A percentile compares a stretch with the other conserved stretches of the same genome.
Conservation (phyloP, 768 basidiomycete species). For the Mycena alexandri region DNA sequence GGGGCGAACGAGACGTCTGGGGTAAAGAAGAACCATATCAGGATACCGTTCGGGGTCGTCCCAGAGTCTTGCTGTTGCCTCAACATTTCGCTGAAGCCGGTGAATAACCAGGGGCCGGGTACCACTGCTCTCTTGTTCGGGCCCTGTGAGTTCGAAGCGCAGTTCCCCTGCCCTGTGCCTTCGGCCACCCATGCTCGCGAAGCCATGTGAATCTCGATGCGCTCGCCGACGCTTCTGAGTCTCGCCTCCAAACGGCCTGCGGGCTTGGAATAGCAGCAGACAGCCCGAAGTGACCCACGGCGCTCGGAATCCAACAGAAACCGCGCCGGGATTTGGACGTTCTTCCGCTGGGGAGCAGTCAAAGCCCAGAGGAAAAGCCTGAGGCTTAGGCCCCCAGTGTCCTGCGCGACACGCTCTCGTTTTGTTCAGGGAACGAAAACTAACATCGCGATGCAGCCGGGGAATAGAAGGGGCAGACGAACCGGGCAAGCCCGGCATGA, state of each 20-base stretch:
- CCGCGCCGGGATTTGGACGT: constrained; percentile 36
- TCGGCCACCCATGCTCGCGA: constrained; percentile 30
- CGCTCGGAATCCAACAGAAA: constrained; percentile 31
- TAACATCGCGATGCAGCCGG: constrained; percentile 21
- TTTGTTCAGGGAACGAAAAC: constrained; percentile 22
- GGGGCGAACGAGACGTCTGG: constrained; percentile 33
- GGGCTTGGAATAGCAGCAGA: constrained; percentile 24
- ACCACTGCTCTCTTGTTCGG: constrained; percentile 35
- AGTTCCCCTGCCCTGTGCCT: constrained; percentile 14
- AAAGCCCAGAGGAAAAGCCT: constrained; percentile 35
- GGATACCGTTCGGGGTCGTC: constrained; percentile 17
- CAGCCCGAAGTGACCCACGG: constrained; percentile 34
- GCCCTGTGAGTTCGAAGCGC: constrained; percentile 25
- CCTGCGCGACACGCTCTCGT: constrained; percentile 25
- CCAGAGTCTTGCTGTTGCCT: constrained; percentile 35
- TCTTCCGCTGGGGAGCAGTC: constrained; percentile 34
- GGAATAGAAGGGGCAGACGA: constrained; percentile 13
- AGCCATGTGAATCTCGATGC: constrained; percentile 37
- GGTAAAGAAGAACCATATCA: constrained; percentile 31
- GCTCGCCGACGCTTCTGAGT: constrained; percentile 38
- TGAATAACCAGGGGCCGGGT: constrained; percentile 20
- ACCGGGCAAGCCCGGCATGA: constrained; percentile 25
- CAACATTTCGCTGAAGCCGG: constrained; percentile 24
- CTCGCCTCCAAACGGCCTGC: constrained; percentile 29
- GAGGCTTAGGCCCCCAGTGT: constrained; percentile 32